Base-by-base conservation (phyloP, 306 rosid species). In the Herpetospermum pedunculosum region DNA sequence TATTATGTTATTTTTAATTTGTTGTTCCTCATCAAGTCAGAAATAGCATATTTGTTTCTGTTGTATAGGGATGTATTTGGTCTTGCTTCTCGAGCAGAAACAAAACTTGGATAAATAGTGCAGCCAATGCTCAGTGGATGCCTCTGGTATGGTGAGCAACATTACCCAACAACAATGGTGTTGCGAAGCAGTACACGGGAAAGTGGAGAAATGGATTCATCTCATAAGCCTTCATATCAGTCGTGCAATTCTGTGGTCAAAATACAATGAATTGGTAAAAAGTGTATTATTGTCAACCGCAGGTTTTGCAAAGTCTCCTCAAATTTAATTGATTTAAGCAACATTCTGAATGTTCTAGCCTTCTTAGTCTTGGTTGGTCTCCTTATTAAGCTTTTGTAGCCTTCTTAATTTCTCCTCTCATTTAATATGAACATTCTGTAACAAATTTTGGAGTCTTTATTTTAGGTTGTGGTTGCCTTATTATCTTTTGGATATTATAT, bases 121-220 rank as follows among this genome's bases (percentile, higher is more conserved):
- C 30, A 8, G 32, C 4, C 44, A 12, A 74, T 74, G 57, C 35
- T 82, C 77, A 78, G 65, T 46, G 71, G 63, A 80, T 54, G 47
- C 49, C 81, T 75, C 89, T 79, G 37, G 91, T 91, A 84, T 85
- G 68, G 76, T 62, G 63, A 59, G 86, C 76, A 62, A 87, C 84
- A 80, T 57, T 80, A 47, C 81, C 95, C 90, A 94, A 52, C 82
- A 91, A 72, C 55, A 85, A 63, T 48, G 97, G 99, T 69, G 85
- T 73, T 73, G 85, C 77, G 77, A 88, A 43, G 82, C 91, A 83
- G 75, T 85, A 91, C 41, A 77, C 89, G 50, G 87, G 87, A 58
- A 88, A 86, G 77, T 94, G 90, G 76, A 94, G 80, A 23, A 85
- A 55, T 44, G 99, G 92, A 71, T 91, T 91, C 95, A 91, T 94